Base-by-base conservation (phyloP, 768 basidiomycete species). In the Coprinopsis marcescibilis region DNA sequence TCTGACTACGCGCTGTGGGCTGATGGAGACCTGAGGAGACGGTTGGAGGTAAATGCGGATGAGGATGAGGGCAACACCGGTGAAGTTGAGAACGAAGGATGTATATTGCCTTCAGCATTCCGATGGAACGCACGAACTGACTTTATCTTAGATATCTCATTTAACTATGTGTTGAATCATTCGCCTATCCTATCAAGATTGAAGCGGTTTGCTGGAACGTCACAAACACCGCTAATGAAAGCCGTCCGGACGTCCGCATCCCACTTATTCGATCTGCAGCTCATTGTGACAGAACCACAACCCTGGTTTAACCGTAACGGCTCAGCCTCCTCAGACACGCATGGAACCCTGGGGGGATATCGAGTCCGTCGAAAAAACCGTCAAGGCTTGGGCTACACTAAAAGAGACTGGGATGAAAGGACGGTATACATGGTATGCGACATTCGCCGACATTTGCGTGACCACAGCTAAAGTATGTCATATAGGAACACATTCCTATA, bases 1-100 rank as follows among this genome's bases (percentile, higher is more conserved):
- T 85, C 86, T 3, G 77, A 87, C 56, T 77, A 87, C 60, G 69
- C 73, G 6, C 58, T 89, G 7, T 90, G 85, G 86, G 57, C 62
- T 2, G 76, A 86, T 55, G 62, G 73, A 0, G 78, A 80, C 42
- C 57, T 86, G 8, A 65, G 77, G 20, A 61, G 70, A 43, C 70
- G 65, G 24, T 62, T 83, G 12, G 77, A 78, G 13, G n/a, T 36
- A 21, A 40, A 24, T 10, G 6, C 38, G 8, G 21, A 23, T 8
- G 55, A 35, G 33, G 41, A 14, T 14, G 46, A 33, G 15, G 26
- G 35, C 3, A 45, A 45, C 10, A 43, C 41, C 15, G 40, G 36
- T 14, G 29, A 49, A 54, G 59, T 26, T 57, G 50, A 54, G 21
- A 46, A 48, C 8, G 65, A 73, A 32, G 72, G 73, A 50, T 85